Evolutionary conservation across 106 monocot species (phyloP), one percentile per base, ranked within the genome.

Genomic region (Dioscorea alata): DNA sequence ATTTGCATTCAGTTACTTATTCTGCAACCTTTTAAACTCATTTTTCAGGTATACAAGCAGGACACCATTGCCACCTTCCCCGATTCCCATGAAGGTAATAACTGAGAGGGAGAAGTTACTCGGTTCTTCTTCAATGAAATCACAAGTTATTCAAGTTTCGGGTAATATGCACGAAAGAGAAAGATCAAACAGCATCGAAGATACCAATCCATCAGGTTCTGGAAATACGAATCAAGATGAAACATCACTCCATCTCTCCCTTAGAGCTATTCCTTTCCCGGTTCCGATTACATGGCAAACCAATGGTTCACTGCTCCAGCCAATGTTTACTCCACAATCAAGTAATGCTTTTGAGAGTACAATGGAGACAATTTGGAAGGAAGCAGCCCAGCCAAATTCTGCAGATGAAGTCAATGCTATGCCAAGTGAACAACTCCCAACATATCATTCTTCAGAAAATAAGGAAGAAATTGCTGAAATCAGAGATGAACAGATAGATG

Each of bases 231-330:
- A 4, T 61, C 72, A 61, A 58, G 70, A 75, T 57, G 71, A 60
- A 25, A 58, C 13, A 18, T 57, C 64, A 75, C 60, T 79, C 70
- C 73, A 61, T 14, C 74, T 62, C 65, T 84, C 82, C 1, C 49
- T 82, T 50, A 59, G 63, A 71, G 70, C 71, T 65, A 65, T 85
- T 21, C 85, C 79, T 23, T 22, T 77, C 23, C 80, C 73, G 2
- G 50, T 73, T 50, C 79, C 88, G 61, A 42, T 63, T 6, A 63
- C 33, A 16, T 63, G 63, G 63, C 28, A 63, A 16, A 16, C 32
- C 18, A 33, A 63, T 72, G 65, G 66, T 69, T 6, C 42, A 33
- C 12, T 61, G 7, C 32, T 73, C 67, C 75, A 65, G 33, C 61
- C 79, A 4, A 48, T 82, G 5, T 68, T 68, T 61, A 74, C 76